Conservation (phyloP, 768 basidiomycete species). For the Cystobasidium ongulense region DNA sequence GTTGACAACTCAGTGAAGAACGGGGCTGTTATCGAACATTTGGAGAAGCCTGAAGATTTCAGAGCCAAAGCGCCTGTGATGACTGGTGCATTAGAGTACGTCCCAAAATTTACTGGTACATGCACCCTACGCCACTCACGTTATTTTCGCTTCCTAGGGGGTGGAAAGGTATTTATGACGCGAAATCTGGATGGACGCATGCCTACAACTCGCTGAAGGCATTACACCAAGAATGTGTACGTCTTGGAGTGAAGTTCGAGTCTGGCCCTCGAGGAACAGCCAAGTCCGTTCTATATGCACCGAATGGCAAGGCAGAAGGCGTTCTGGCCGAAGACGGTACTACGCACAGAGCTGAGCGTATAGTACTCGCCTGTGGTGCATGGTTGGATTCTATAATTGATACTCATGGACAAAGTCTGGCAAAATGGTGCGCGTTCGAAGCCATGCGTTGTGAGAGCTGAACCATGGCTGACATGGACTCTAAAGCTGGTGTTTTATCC, state of each 20-base stretch:
- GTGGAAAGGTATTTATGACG: conserved; percentile 29
- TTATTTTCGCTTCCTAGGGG: not conserved
- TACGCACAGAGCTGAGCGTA: not conserved
- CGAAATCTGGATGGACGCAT: conserved; percentile 30
- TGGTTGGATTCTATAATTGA: conserved; percentile 29
- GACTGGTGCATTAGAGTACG: conserved; percentile 10
- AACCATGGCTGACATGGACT: not conserved
- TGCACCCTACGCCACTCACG: not conserved
- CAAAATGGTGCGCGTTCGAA: conserved; percentile 6
- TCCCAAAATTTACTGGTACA: not conserved
- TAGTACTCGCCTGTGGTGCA: conserved; percentile 21
- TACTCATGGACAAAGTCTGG: conserved; percentile 21
- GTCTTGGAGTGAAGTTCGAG: conserved; percentile 25
- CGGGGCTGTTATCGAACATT: conserved; percentile 3
- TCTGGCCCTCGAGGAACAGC: conserved; percentile 5
- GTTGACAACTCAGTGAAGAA: conserved; percentile 18
- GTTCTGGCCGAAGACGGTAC: conserved; percentile 15
- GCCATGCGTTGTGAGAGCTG: too few species aligned
- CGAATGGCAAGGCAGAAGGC: not conserved
- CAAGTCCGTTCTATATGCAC: not conserved
- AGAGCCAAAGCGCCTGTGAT: conserved; percentile 21
- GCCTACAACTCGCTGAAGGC: conserved; percentile 19
- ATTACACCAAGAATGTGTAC: conserved; percentile 19
- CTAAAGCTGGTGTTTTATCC: conserved; percentile 25
- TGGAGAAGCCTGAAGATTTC: conserved; percentile 4